These are phyloP conservation scores for Fusarium heterosporum DNA, from an alignment of 2,329 filamentous ascomycete genomes.

Conservation along the genomic window DNA sequence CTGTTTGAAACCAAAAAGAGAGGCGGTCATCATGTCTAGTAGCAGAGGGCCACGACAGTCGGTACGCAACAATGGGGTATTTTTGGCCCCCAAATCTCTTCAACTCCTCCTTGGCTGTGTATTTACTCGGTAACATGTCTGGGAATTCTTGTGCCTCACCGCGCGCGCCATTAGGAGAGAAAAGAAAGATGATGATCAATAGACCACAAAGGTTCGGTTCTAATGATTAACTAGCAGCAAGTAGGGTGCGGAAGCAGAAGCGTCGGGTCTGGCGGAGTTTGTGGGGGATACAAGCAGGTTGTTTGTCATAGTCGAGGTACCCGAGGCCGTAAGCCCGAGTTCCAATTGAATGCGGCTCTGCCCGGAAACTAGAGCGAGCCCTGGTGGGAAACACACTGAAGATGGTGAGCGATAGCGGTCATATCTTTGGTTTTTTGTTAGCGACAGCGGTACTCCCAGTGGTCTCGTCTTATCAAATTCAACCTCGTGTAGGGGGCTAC, in stretches of 20 bases:
- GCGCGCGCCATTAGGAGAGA: neutral
- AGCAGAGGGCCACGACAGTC: conserved; percentile 39
- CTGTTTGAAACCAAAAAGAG: conserved; percentile 15
- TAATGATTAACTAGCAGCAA: neutral
- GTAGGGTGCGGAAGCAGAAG: conserved; percentile 22
- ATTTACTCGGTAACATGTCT: conserved; percentile 31
- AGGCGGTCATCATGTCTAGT: conserved; percentile 14
- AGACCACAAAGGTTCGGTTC: conserved; percentile 32
- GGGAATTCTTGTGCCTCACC: conserved; percentile 37
- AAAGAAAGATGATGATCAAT: conserved; percentile 19
- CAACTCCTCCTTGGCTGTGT: conserved; percentile 15
- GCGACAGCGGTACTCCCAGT: neutral
- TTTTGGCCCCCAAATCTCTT: conserved; percentile 22
- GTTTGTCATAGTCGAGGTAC: conserved; percentile 40
- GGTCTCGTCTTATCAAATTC: conserved; percentile 15
- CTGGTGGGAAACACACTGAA: conserved; percentile 6
- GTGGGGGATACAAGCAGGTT: conserved; percentile 31
- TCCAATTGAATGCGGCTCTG: conserved; percentile 37
- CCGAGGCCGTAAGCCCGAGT: conserved; percentile 24
- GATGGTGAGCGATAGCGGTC: neutral
- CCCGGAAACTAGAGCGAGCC: conserved; percentile 1
- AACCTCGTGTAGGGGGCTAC: conserved; percentile 32
- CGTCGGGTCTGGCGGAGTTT: conserved; percentile 34
- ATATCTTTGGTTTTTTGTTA: conserved; percentile 5
- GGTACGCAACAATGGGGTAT: conserved; percentile 35